Evolutionary conservation across 768 basidiomycete species (phyloP), one percentile per base, ranked within the genome.

Genomic region (Kwoniella dendrophila): DNA sequence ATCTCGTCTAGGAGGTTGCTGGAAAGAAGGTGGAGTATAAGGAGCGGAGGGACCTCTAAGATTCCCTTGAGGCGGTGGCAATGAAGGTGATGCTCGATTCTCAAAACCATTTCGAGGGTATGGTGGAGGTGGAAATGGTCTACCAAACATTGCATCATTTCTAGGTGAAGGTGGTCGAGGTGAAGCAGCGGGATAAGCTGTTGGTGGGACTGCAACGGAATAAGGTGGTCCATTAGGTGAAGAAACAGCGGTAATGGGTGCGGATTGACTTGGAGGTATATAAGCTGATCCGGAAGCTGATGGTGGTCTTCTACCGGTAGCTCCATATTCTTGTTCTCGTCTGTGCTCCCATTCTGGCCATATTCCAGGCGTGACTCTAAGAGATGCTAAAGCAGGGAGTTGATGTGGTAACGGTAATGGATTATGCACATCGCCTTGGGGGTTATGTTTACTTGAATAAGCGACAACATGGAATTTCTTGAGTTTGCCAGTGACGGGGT

Each of bases 401-500:
- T 76, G 70, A 43, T 71, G 68, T 10, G 74, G 74, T 12, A 69
- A 50, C 4, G 72, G 72, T 1, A 76, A 55, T 2, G 68, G 67
- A 30, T 66, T 67, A 44, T 70, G 54, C 8, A 56, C 63, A 33
- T 75, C 73, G 32, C 71, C 73, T 48, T 72, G 71, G 30, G 74
- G 72, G 45, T 75, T 71, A 40, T 62, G 63, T 68, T 73, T 75
- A 27, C 62, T 63, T 20, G 72, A 71, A 45, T 76, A 76, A 3
- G 68, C 74, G 20, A 76, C 74, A n/a, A 76, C 70, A 53, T 76
- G 74, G 40, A 71, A 76, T 26, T 73, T 76, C 54, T 72, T 76
- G 3, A 61, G 52, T 45, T 72, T 73, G 41, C 66, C 63, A 12
- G 64, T 71, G 51, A 60, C 62, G 0, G 71, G 71, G 52, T 76